Evolutionary conservation across 306 rosid species (phyloP).

Genomic region (Hippophae tibetana): DNA sequence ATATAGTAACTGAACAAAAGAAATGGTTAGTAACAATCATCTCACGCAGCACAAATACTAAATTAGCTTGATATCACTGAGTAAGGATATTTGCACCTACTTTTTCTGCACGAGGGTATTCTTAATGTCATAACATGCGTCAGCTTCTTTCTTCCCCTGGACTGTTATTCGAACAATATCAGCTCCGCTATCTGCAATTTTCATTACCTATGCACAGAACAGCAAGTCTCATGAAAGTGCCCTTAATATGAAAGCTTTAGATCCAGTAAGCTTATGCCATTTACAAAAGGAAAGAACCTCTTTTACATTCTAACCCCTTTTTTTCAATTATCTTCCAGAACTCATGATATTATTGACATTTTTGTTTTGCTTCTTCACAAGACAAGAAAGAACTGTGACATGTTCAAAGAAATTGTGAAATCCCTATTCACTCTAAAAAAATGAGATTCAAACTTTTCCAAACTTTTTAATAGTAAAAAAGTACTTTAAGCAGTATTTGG

Average conservation of each 20-base stretch:
- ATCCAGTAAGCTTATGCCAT: background rate
- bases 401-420: no score
- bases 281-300: background rate
- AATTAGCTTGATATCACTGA: constrained; percentile 7
- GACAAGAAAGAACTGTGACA: no score
- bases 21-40: constrained; percentile 9
- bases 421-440: no score
- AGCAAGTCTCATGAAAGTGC: constrained; percentile 14
- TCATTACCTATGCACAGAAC: constrained; percentile 63
- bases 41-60: constrained; percentile 2
- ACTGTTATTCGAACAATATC: constrained; percentile 90
- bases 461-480: no score
- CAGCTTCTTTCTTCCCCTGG: constrained; percentile 98
- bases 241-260: background rate
- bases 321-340: no score
- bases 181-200: constrained; percentile 89
- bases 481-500: no score
- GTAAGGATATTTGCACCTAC: constrained; percentile 33
- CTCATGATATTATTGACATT: no score
- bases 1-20: constrained; percentile 56
- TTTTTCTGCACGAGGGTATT: constrained; percentile 88
- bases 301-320: background rate
- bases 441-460: no score
- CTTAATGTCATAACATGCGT: constrained; percentile 88
- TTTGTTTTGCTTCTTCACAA: no score